These are phyloP conservation scores for Xylaria scruposa DNA, from an alignment of 495 filamentous ascomycete species.

Conservation along the genomic window DNA sequence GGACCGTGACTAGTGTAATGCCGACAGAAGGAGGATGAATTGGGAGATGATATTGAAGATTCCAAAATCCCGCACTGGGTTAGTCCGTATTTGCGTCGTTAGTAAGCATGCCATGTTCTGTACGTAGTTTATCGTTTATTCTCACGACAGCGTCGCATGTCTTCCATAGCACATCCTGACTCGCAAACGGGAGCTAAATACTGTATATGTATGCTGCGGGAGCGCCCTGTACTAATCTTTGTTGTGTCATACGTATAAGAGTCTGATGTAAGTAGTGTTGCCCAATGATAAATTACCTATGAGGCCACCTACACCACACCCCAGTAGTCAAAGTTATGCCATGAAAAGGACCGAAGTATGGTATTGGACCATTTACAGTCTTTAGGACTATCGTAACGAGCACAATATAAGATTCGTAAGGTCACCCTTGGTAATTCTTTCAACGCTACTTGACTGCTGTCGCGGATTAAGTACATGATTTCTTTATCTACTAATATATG, in stretches of 20 bases:
- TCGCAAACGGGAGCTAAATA: conserved; percentile 17
- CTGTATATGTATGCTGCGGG: background rate
- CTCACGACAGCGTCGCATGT: background rate
- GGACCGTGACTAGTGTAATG: conserved; percentile 22
- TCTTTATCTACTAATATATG: background rate
- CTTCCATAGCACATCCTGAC: background rate
- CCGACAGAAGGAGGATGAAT: conserved; percentile 14
- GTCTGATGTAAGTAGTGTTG: too few relatives aligned
- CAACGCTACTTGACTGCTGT: background rate
- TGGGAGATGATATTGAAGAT: conserved; percentile 7
- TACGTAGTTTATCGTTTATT: background rate
- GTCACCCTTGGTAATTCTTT: background rate
- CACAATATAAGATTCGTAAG: background rate
- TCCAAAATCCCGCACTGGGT: conserved; percentile 12
- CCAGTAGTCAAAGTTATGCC: background rate
- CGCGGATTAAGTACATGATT: background rate
- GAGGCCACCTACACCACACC: background rate
- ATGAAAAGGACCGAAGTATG: background rate
- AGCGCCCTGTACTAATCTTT: too few relatives aligned
- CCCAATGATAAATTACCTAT: background rate
- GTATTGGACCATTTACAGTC: background rate
- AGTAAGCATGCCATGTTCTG: conserved; percentile 17
- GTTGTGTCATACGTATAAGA: too few relatives aligned
- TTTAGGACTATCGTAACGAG: background rate
- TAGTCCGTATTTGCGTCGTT: background rate